Percentiles rank a stretch among this genome's conserved stretches.
Evolutionary conservation across 2,329 filamentous ascomycete genomes (phyloP).

Genomic region (Tolypocladium tropicale): DNA sequence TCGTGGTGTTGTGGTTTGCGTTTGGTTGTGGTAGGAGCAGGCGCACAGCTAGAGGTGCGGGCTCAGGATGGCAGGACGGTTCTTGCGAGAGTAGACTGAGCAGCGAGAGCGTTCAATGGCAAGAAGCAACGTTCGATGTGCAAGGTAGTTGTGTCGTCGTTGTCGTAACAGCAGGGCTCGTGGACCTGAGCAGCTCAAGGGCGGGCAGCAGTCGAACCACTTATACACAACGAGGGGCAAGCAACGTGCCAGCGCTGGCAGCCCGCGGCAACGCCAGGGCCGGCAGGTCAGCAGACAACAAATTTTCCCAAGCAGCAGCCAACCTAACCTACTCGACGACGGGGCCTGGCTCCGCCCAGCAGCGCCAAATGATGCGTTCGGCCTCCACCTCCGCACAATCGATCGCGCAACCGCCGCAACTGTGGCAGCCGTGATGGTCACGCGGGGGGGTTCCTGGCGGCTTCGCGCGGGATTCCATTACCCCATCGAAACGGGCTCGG

Average conservation of each 20-base stretch:
- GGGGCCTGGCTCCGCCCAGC: too few relatives aligned
- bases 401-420: not conserved
- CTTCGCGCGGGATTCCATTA: not conserved
- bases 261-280: not conserved
- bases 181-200: too few relatives aligned
- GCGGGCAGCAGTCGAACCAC: not conserved
- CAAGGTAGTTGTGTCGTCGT: not conserved
- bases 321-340: too few relatives aligned
- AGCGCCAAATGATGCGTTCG: not conserved
- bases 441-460: not conserved
- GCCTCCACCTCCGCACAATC: not conserved
- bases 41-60: not conserved
- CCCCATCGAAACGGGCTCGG: not conserved
- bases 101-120: not conserved
- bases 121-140: not conserved
- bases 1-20: not conserved
- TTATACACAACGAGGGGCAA: not conserved
- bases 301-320: not conserved
- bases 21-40: not conserved
- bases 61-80: rapidly evolving
- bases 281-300: not conserved
- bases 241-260: too few relatives aligned
- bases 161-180: not conserved
- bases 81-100: not conserved
- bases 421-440: not conserved